These are phyloP conservation scores for Ascomycota sp. DNA, from an alignment of 2,329 filamentous ascomycete species.

Conservation along the genomic window DNA sequence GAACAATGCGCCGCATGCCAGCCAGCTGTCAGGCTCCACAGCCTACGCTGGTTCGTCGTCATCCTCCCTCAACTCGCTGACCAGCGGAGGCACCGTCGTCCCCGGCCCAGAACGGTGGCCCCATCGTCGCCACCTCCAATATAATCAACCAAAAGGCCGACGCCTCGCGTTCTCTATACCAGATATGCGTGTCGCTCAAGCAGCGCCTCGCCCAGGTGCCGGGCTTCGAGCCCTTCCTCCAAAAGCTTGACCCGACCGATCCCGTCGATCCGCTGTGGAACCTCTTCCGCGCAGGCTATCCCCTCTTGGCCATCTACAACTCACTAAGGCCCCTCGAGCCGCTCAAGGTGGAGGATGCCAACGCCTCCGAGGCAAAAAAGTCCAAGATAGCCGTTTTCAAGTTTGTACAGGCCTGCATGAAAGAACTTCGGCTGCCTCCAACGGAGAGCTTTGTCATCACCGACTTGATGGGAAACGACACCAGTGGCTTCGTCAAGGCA, in stretches of 20 bases:
- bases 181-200: conserved; percentile 77
- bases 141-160: conserved; percentile 96
- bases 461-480: conserved; percentile 84
- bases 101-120: conserved; percentile 28
- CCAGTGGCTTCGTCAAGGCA: conserved; percentile 91
- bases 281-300: conserved; percentile 63
- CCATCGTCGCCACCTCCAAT: conserved; percentile 62
- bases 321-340: conserved; percentile 49
- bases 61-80: conserved; percentile 29
- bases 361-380: conserved; percentile 46
- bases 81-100: conserved; percentile 21
- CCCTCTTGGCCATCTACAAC: conserved; percentile 79
- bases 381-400: conserved; percentile 80
- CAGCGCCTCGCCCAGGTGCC: conserved; percentile 67
- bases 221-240: conserved; percentile 56
- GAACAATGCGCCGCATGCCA: conserved; percentile 33
- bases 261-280: conserved; percentile 86
- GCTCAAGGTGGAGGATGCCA: conserved; percentile 45
- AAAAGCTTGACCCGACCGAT: conserved; percentile 47
- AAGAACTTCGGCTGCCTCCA: conserved; percentile 58
- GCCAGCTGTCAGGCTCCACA: conserved; percentile 42
- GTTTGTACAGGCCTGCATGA: conserved; percentile 76
- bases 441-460: conserved; percentile 80
- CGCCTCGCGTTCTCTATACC: conserved; percentile 77
- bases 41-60: conserved; percentile 30